These are phyloP conservation scores for Marchantia polymorpha DNA, from an alignment of 225 moss, liverwort and hornwort genomes.

Conservation along the genomic window DNA sequence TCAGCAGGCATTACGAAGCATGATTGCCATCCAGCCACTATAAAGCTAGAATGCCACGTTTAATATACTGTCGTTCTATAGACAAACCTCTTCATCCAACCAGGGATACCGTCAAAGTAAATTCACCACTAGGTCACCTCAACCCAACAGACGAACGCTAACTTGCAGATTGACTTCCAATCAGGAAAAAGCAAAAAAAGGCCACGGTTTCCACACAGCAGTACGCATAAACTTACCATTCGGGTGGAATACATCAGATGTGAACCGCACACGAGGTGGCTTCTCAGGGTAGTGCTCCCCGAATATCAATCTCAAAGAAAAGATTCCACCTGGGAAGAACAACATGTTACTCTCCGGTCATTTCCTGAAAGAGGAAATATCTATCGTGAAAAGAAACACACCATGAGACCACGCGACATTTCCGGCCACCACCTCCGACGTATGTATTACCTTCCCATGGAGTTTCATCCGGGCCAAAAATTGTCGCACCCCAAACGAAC, in stretches of 20 bases:
- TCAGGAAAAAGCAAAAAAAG: neutral
- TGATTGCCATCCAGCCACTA: neutral
- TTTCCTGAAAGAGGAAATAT: neutral
- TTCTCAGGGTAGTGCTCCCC: conserved; percentile 61
- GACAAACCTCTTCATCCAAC: too few species aligned
- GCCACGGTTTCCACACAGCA: neutral
- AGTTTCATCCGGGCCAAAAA: conserved; percentile 61
- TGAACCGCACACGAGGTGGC: conserved; percentile 59
- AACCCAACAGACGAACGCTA: neutral
- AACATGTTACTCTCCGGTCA: neutral
- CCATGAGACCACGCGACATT: neutral
- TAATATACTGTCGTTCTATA: too few species aligned
- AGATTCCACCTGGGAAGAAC: conserved; percentile 46
- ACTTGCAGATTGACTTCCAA: neutral
- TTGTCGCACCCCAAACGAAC: conserved; percentile 59
- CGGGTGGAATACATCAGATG: conserved; percentile 59
- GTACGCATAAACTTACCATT: conserved; percentile 39
- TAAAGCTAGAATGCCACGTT: too few species aligned
- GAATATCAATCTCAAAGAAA: conserved; percentile 53
- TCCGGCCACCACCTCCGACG: conserved; percentile 12
- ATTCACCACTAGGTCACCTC: too few species aligned
- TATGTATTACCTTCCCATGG: conserved; percentile 52
- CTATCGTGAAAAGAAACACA: neutral
- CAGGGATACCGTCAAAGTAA: too few species aligned
- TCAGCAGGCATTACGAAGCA: neutral